phyloP scores from a whole-genome alignment of 2,329 filamentous ascomycete species.

The Parastagonospora nodorum region DNA sequence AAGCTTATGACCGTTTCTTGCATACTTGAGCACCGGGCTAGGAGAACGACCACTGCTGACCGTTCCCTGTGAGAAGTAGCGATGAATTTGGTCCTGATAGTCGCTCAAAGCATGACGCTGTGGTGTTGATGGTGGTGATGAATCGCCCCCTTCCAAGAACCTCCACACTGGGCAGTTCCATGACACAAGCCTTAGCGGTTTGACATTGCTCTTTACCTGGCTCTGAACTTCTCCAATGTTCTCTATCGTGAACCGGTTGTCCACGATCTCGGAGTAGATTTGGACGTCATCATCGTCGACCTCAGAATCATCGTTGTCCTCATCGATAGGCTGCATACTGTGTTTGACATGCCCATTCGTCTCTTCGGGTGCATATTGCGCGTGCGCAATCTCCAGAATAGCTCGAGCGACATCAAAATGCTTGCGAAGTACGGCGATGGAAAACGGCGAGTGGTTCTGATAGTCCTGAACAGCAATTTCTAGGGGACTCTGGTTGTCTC shows the following conservation, averaged over 20 bases:
- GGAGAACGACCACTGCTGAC: background rate
- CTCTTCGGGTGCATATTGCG: constrained; percentile 68
- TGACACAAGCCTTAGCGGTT: constrained; percentile 60
- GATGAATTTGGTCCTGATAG: background rate
- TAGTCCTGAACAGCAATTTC: constrained; percentile 65
- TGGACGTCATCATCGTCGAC: constrained; percentile 37
- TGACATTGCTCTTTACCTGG: constrained; percentile 67
- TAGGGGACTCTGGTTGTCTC: constrained; percentile 59
- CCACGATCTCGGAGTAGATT: constrained; percentile 60
- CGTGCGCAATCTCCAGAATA: constrained; percentile 71
- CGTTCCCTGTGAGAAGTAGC: too few species aligned
- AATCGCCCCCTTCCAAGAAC: constrained; percentile 11
- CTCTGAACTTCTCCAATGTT: constrained; percentile 72
- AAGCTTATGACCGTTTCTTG: constrained; percentile 7
- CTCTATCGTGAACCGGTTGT: constrained; percentile 75
- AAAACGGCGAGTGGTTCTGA: constrained; percentile 64
- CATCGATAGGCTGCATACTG: constrained; percentile 51
- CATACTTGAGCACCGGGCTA: constrained; percentile 8
- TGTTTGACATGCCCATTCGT: constrained; percentile 48
- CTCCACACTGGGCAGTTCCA: constrained; percentile 22
- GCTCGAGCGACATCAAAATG: constrained; percentile 67
- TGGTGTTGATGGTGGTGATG: background rate
- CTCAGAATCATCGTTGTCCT: constrained; percentile 38
- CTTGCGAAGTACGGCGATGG: constrained; percentile 68
- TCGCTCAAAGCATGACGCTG: background rate